phyloP scores from a whole-genome alignment of 768 basidiomycete genomes.

The Serendipita sp. region DNA sequence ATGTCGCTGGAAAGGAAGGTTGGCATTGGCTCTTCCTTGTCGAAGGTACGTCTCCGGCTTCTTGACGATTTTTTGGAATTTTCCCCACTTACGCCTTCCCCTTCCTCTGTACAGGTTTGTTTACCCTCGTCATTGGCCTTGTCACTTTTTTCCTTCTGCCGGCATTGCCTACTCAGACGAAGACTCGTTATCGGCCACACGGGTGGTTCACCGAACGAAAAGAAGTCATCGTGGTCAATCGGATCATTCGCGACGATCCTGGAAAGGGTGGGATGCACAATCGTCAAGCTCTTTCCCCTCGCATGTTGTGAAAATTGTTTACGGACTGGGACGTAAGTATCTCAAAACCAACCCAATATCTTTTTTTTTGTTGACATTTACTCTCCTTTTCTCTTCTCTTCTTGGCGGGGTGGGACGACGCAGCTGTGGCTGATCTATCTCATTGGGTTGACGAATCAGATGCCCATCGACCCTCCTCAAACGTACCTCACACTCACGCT shows the following conservation, averaged over 20 bases:
- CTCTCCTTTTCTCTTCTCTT: too few species aligned
- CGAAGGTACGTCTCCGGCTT: constrained; percentile 25
- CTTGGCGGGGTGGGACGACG: too few species aligned
- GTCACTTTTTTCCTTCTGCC: constrained; percentile 44
- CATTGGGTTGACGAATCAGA: constrained; percentile 17
- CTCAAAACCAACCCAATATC: too few species aligned
- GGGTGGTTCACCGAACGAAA: constrained; percentile 54
- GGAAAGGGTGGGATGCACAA: constrained; percentile 42
- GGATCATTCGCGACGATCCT: constrained; percentile 49
- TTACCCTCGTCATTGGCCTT: constrained; percentile 37
- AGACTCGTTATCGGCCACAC: constrained; percentile 39
- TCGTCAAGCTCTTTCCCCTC: constrained; percentile 39
- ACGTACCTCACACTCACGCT: constrained; percentile 50
- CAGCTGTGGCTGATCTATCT: too few species aligned
- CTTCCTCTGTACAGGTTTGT: constrained; percentile 20
- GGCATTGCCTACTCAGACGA: constrained; percentile 48
- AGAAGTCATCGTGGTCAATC: constrained; percentile 49
- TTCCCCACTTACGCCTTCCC: constrained; percentile 13
- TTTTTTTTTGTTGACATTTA: too few species aligned
- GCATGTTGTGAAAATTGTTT: constrained; percentile 35
- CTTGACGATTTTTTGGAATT: too few species aligned
- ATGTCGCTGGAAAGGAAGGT: constrained; percentile 29
- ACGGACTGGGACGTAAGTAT: constrained; percentile 51
- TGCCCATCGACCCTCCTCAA: constrained; percentile 44
- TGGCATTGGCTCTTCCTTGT: constrained; percentile 39